Base-by-base conservation (phyloP, 495 filamentous ascomycete species). In the Jackrogersella multiformis region DNA sequence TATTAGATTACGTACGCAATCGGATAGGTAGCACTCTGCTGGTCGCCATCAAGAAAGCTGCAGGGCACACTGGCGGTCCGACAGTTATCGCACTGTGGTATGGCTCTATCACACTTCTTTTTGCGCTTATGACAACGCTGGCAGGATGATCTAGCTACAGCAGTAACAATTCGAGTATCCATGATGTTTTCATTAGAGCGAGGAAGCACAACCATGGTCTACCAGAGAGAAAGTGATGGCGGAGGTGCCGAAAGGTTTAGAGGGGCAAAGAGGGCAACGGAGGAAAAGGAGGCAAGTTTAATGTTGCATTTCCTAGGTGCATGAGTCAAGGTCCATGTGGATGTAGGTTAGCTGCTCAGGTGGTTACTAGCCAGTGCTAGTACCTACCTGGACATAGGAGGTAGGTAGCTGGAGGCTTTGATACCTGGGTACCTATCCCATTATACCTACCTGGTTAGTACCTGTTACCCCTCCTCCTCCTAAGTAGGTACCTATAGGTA, bases 101-200 rank as follows among this genome's bases (percentile, higher is more conserved):
- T 55, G 2, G 57, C 56, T 30, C 72, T 76, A 57, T 79, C 75
- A 48, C 77, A 79, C 20, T 76, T 74, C 63, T 79, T 79, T 61
- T 79, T 79, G 7, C 77, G 44, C 30, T 71, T 72, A 60, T 79
- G 74, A 36, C 77, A 79, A 12, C 77, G 66, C 20, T 73, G 73
- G 58, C 77, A 79, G 23, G 77, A 79, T 38, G 52, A 70, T 26
- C 65, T 66, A 16, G 72, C 72, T 53, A 68, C 41, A 28, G 73
- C 73, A 28, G 53, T 57, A 34, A 63, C 45, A 4, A 21, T 5
- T 34, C 12, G 7, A n/a, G 15, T 46, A 59, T 59, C 56, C 42
- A 59, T 59, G 44, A 38, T 38, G 41, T 46, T 58, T 13, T 48
- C n/a, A 34, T 7, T 18, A 41, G 16, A 48, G 12, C 32, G 32